A percentile compares a stretch with the other conserved stretches of the same genome.
phyloP scores from a whole-genome alignment of 148 eudicot species.

The Spergularia marina region DNA sequence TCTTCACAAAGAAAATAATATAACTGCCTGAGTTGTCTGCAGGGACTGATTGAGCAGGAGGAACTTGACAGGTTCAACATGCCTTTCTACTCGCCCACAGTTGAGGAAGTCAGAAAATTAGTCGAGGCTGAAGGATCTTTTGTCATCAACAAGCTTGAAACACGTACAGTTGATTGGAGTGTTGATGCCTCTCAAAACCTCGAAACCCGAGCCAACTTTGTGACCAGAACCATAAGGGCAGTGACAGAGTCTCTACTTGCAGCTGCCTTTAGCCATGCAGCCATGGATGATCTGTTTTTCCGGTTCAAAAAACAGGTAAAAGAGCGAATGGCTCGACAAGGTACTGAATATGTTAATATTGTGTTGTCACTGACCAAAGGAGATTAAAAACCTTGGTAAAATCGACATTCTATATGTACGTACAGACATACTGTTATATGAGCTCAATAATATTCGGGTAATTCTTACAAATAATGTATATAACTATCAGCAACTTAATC shows the following conservation, averaged over 20 bases:
- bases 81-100: slow-evolving; percentile 37
- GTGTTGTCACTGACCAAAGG: slow-evolving; percentile 31
- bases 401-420: neutral
- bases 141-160: slow-evolving; percentile 21
- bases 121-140: slow-evolving; percentile 34
- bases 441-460: too few species aligned
- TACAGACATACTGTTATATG: too few species aligned
- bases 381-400: neutral
- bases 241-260: slow-evolving; percentile 32
- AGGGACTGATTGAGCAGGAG: slow-evolving; percentile 37
- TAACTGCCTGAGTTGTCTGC: neutral
- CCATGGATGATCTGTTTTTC: slow-evolving; percentile 30
- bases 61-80: slow-evolving; percentile 37
- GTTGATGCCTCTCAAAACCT: slow-evolving; percentile 17
- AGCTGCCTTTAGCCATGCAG: slow-evolving; percentile 29
- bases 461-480: neutral
- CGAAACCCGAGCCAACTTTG: slow-evolving; percentile 16
- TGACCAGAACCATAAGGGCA: slow-evolving; percentile 23
- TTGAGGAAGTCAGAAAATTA: slow-evolving; percentile 35
- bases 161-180: slow-evolving; percentile 31
- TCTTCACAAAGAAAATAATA: neutral
- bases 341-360: slow-evolving; percentile 27
- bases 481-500: neutral
- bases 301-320: slow-evolving; percentile 23
- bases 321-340: slow-evolving; percentile 25